A percentile compares a stretch with the other conserved stretches of the same genome.
These are phyloP conservation scores for Aphanomyces invadans DNA, from an alignment of 352 stramenopile genomes.

Conservation along the genomic window DNA sequence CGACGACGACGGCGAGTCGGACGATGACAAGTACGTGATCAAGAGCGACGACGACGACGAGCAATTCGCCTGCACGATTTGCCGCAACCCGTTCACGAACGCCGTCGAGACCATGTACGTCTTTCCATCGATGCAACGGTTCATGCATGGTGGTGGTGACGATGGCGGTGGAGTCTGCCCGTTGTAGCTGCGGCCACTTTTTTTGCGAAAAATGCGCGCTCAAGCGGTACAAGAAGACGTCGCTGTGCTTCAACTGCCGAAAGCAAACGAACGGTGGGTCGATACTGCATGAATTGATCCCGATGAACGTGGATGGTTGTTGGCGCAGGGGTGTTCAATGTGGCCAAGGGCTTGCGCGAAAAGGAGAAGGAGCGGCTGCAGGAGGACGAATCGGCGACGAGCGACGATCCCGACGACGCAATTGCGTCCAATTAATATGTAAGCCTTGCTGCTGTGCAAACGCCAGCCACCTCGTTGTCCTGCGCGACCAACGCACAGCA, in stretches of 20 bases:
- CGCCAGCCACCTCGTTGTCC: too few species aligned
- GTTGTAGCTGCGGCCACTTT: slow-evolving; percentile 89
- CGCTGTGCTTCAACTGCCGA: slow-evolving; percentile 89
- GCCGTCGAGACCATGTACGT: slow-evolving; percentile 88
- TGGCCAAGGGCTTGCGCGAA: slow-evolving; percentile 15
- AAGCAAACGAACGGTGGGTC: slow-evolving; percentile 87
- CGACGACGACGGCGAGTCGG: slow-evolving; percentile 43
- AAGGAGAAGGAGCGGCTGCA: slow-evolving; percentile 3
- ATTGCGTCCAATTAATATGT: too few species aligned
- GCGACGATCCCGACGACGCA: too few species aligned
- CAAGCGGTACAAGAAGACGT: slow-evolving; percentile 72
- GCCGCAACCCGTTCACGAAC: slow-evolving; percentile 86
- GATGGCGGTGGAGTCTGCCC: background rate
- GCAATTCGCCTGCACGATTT: slow-evolving; percentile 96
- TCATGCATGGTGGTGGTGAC: too few species aligned
- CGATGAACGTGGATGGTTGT: background rate
- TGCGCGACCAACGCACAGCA: too few species aligned
- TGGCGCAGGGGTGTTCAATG: slow-evolving; percentile 7
- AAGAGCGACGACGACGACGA: slow-evolving; percentile 54
- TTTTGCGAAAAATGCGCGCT: slow-evolving; percentile 93
- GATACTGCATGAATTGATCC: background rate
- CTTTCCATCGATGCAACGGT: background rate
- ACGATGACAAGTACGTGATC: slow-evolving; percentile 54
- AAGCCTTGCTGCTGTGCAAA: too few species aligned
- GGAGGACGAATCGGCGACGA: too few species aligned